These are phyloP conservation scores for Orbilia blumenaviensis DNA, from an alignment of 2,329 filamentous ascomycete species.

Conservation along the genomic window DNA sequence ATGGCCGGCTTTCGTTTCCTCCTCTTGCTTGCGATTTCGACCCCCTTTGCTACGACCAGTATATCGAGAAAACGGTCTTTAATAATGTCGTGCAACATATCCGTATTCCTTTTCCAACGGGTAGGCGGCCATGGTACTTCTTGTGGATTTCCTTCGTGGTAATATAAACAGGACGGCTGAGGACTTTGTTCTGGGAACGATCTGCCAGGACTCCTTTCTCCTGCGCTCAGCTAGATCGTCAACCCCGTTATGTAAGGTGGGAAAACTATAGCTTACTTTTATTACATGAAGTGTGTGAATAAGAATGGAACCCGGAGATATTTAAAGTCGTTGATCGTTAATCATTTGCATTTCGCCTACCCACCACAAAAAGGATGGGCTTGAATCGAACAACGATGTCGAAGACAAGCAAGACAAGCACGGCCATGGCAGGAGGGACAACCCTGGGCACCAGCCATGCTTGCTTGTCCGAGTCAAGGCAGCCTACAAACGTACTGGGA, in stretches of 20 bases:
- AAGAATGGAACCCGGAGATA: conserved; percentile 53
- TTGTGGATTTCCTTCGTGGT: conserved; percentile 41
- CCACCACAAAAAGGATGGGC: conserved; percentile 18
- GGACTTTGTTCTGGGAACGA: conserved; percentile 32
- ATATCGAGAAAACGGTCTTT: conserved; percentile 36
- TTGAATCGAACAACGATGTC: conserved; percentile 30
- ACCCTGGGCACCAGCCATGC: conserved; percentile 45
- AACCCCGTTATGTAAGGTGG: conserved; percentile 42
- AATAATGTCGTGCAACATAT: conserved; percentile 53
- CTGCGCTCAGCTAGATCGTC: conserved; percentile 46
- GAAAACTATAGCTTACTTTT: conserved; percentile 42
- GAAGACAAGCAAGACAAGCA: conserved; percentile 36
- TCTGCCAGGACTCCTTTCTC: conserved; percentile 45
- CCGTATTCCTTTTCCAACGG: conserved; percentile 38
- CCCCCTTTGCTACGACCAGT: conserved; percentile 31
- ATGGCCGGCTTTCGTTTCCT: conserved; percentile 38
- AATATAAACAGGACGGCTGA: conserved; percentile 52
- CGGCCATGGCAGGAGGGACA: conserved; percentile 30
- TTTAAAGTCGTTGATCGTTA: conserved; percentile 54
- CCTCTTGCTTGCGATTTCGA: conserved; percentile 36
- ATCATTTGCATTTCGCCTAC: conserved; percentile 33
- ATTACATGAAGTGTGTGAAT: conserved; percentile 44
- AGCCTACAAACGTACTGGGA: conserved; percentile 29
- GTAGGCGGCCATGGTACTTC: conserved; percentile 41
- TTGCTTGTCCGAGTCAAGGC: conserved; percentile 43